Base-by-base conservation (phyloP, 805 yeast species). In the Dipodascus geniculatus region DNA sequence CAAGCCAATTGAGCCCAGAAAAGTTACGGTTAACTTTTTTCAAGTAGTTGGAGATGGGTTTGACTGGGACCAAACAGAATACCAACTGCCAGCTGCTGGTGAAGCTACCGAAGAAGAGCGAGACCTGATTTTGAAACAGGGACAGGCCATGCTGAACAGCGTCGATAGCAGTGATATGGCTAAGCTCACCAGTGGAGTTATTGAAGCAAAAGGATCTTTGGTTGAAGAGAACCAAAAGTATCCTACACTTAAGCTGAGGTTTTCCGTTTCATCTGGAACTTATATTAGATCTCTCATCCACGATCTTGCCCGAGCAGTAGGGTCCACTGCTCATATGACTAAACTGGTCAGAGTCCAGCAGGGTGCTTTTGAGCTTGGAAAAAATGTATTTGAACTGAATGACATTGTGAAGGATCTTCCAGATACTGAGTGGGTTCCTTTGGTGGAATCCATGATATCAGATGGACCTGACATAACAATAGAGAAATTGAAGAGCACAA, bases 251-350 rank as follows among this genome's bases (percentile, higher is more conserved):
- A 90, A 85, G 61, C 79, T 93, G 59, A 77, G 76, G 16, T 79
- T 95, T 2, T 76, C 79, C 35, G 99, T 91, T 0, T 85, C 96
- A 1, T 88, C 97, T 0, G 99, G 99, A 1, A 93, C 98, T 0
- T 93, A 93, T 63, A 89, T 93, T 50, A 77, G 99, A 59, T 85
- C 96, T 1, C 71, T 93, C 53, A 75, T 93, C 50, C 87, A 95
- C 68, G 99, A 93, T 63, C 74, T 87, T 48, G 98, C 96, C 1
- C 78, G 85, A 56, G 85, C 91, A 0, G 70, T 90, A 64, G 82
- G 84, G 17, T 80, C 90, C 0, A 79, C 87, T 23, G 87, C 96
- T 0, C 88, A 88, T 63, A 90, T 93, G 96, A 96, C 85, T 6
- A 81, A 81, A 59, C 76, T 93, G 54, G 75, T 80, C 8, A 78